Base-by-base conservation (phyloP, 2,329 filamentous ascomycete genomes). In the Sporothrix variecibatus region DNA sequence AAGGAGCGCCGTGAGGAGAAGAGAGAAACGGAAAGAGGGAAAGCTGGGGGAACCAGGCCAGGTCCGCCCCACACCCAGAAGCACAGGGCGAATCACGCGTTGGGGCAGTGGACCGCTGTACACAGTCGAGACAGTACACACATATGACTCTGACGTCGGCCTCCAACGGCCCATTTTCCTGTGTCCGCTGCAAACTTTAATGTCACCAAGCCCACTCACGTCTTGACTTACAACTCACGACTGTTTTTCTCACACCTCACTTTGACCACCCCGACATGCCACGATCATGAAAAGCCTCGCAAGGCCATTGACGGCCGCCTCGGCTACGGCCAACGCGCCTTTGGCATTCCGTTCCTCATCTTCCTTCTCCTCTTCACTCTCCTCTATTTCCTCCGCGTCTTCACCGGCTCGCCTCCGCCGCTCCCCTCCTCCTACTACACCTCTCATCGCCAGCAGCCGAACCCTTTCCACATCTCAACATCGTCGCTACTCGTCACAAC, bases 271-370 rank as follows among this genome's bases (percentile, higher is more conserved):
- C 56, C 69, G 75, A 72, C 20, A 87, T 87, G 86, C 83, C 83
- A 82, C 81, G 80, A 73, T 34, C 28, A 87, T 87, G 86, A 86
- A 80, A 78, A 76, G 74, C 76, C 76, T 82, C 75, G 71, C 77
- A 73, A 80, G 81, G 81, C 83, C 82, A 81, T 82, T 82, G 81
- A 81, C 82, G 82, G 81, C 80, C 76, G 77, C 80, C 23, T 72
- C 75, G 76, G 76, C 77, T 74, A 74, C 75, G 56, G 79, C 77
- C 74, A 72, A 76, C 72, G 15, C 53, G n/a, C 40, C 46, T 46
- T 17, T 51, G 20, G 23, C 26, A 12, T 31, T 71, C 17, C 68
- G 40, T 31, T n/a, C 40, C 9, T 71, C 34, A 20, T n/a, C 40
- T 6, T 71, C 34, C 34, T n/a, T 23, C 3, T 71, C 26, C 23